Evolutionary conservation across 2,329 filamentous ascomycete species (phyloP).

Genomic region (Pseudofabraea citricarpa): DNA sequence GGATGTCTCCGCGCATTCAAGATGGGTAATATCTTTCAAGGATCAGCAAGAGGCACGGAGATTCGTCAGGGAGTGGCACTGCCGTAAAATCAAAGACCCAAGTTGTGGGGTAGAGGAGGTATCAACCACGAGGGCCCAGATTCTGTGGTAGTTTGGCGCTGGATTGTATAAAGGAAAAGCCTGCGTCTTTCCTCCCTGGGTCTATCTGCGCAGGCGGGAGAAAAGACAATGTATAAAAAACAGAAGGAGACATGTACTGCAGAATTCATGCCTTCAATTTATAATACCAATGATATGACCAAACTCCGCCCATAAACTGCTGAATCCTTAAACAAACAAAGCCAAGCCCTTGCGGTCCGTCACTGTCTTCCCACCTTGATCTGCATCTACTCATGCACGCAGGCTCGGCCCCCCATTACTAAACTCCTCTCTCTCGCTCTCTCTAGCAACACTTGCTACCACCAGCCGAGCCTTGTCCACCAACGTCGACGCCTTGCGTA

Average conservation of each 20-base stretch:
- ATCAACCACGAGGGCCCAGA: constrained; percentile 38
- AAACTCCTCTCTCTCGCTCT: no score
- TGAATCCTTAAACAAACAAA: constrained; percentile 20
- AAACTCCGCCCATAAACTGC: constrained; percentile 29
- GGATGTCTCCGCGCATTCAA: constrained; percentile 4
- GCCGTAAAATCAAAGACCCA: no score
- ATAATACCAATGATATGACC: constrained; percentile 25
- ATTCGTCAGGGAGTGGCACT: constrained; percentile 49
- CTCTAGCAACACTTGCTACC: constrained; percentile 75
- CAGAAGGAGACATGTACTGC: constrained; percentile 11
- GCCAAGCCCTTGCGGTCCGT: constrained; percentile 13
- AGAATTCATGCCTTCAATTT: constrained; percentile 23
- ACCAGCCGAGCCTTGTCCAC: constrained; percentile 48
- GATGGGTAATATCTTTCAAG: constrained; percentile 25
- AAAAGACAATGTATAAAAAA: constrained; percentile 3
- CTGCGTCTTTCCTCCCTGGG: constrained; percentile 4
- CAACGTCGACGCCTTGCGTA: constrained; percentile 62
- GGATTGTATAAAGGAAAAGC: not conserved
- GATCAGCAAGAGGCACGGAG: constrained; percentile 30
- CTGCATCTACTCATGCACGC: no score
- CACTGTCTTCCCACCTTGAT: constrained; percentile 6
- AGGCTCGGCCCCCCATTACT: no score
- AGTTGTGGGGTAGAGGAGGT: no score
- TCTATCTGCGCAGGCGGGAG: not conserved
- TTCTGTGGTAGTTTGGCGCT: constrained; percentile 37